These are phyloP conservation scores for Marasmius fiardii DNA, from an alignment of 1,284 basidiomycete species.

Conservation along the genomic window DNA sequence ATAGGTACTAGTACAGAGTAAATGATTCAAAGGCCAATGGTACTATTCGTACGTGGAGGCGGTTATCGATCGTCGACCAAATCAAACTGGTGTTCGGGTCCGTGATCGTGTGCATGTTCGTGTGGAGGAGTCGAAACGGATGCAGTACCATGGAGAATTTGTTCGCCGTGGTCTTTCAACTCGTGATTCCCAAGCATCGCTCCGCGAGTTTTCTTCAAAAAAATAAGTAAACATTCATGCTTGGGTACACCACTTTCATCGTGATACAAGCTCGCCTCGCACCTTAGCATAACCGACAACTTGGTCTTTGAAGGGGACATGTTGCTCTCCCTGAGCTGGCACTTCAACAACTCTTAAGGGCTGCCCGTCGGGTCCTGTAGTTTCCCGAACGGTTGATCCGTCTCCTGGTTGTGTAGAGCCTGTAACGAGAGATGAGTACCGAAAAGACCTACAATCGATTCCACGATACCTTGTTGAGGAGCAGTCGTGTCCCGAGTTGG, in stretches of 20 bases:
- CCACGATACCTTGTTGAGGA: background rate
- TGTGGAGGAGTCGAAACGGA: background rate
- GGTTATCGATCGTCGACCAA: no score
- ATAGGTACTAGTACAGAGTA: no score
- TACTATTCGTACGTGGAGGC: no score
- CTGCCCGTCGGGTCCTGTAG: background rate
- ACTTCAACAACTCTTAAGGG: background rate
- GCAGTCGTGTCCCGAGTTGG: background rate
- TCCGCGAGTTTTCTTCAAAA: background rate
- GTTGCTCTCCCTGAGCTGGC: background rate
- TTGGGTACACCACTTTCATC: no score
- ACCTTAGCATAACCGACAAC: background rate
- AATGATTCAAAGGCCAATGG: no score
- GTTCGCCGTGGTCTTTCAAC: background rate
- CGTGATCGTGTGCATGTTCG: background rate
- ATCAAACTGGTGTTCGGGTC: background rate
- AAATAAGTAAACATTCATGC: no score
- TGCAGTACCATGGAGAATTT: background rate
- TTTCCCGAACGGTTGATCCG: background rate
- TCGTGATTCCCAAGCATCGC: background rate
- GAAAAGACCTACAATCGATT: no score
- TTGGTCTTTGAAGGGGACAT: background rate
- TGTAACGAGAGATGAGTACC: background rate
- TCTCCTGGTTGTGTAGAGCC: background rate
- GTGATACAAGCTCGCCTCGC: background rate